Evolutionary conservation across 2,329 filamentous ascomycete genomes (phyloP), one percentile per base, ranked within the genome.

Genomic region (Stromatinia cepivora): DNA sequence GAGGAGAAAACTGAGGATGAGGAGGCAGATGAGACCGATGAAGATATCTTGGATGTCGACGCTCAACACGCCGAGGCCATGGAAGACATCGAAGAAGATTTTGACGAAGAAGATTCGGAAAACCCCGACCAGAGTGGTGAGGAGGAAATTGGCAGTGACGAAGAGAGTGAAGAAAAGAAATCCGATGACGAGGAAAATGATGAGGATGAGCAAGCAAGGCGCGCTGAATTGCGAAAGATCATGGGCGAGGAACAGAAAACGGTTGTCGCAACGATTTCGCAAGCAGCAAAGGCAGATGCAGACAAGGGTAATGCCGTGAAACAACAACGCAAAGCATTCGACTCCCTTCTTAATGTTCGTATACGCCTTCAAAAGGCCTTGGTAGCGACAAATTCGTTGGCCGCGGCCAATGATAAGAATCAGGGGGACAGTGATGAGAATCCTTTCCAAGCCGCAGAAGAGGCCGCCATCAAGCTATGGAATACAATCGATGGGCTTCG

Each of bases 331-430:
- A 90, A 90, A 71, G 88, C 90, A 0, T 99, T 97, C 77, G 94
- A 98, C 75, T 88, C 92, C 0, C 86, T 98, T 0, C 85, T 99
- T 45, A 97, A 97, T 80, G 87, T 93, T 20, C 89, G 95, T 28
- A 97, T 99, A 77, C 92, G 94, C 71, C 82, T 99, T 25, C 96
- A 99, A 79, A 98, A 97, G 79, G 93, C 92, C 1, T 81, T 99
- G 20, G 86, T 95, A 22, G 90, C 92, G 0, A 87, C 90, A 36
- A 97, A 97, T 79, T 90, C 93, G 0, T 83, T 96, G 53, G 79
- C 85, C 22, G 77, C 82, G 0, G 74, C 85, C 1, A 80, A 82
- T 15, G 78, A 82, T 2, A 81, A 81, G 4, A 78, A 82, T 5
- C 79, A 77, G 20, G 80, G 84, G 2, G 78, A 80, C 4, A 76